These are phyloP conservation scores for Dictyostelium firmibasis DNA, from an alignment of 78 protist species.

Conservation along the genomic window DNA sequence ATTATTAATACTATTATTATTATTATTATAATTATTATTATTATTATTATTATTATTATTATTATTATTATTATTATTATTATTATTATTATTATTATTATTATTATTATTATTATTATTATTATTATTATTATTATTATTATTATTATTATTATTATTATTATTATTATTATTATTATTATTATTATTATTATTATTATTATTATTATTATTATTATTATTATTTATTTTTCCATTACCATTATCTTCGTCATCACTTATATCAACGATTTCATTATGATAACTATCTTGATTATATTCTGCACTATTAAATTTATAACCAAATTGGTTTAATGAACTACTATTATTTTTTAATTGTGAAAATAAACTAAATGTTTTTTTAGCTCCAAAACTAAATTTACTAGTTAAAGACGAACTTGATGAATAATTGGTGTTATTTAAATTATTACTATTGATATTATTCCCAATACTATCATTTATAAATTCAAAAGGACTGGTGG, in stretches of 20 bases:
- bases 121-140: not conserved
- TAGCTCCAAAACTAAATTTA: not conserved
- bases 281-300: not conserved
- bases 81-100: not conserved
- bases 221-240: not conserved
- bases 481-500: slow-evolving; percentile 32
- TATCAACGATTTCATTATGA: not conserved
- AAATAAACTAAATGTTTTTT: not conserved
- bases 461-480: not conserved
- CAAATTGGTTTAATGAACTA: not conserved
- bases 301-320: not conserved
- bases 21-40: not conserved
- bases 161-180: not conserved
- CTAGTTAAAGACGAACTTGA: not conserved
- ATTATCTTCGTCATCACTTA: slow-evolving; percentile 6
- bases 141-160: not conserved
- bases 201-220: not conserved
- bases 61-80: not conserved
- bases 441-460: not conserved
- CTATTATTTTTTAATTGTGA: not conserved
- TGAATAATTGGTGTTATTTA: not conserved
- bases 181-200: not conserved
- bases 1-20: too few species aligned
- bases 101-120: not conserved
- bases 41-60: not conserved